These are phyloP conservation scores for Boletus bicolor DNA, from an alignment of 768 basidiomycete genomes.

Conservation along the genomic window DNA sequence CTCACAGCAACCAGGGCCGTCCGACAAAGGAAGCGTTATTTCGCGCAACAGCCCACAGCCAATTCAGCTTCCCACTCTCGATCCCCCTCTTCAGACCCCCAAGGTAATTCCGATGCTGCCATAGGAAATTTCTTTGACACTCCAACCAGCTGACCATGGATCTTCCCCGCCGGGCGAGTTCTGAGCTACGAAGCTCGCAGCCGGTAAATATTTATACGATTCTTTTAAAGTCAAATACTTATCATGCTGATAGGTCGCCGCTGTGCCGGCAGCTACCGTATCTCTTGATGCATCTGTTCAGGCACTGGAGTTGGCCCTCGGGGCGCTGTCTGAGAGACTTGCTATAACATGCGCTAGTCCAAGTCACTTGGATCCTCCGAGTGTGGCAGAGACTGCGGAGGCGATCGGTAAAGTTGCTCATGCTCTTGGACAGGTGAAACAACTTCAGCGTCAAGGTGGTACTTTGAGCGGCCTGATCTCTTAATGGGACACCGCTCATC, in stretches of 20 bases:
- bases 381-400: slow-evolving; percentile 61
- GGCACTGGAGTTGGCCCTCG: slow-evolving; percentile 53
- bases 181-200: slow-evolving; percentile 18
- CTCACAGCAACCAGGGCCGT: slow-evolving; percentile 5
- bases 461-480: slow-evolving; percentile 11
- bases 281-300: slow-evolving; percentile 34
- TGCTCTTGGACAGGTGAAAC: slow-evolving; percentile 58
- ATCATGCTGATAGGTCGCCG: slow-evolving; percentile 18
- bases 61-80: slow-evolving; percentile 33
- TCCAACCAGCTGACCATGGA: slow-evolving; percentile 21
- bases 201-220: slow-evolving; percentile 8
- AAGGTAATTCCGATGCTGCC: slow-evolving; percentile 21
- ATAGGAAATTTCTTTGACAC: slow-evolving; percentile 3
- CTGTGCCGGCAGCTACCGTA: slow-evolving; percentile 9
- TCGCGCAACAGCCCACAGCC: slow-evolving; percentile 28
- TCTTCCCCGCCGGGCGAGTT: slow-evolving; percentile 8
- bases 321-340: slow-evolving; percentile 50
- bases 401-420: slow-evolving; percentile 63
- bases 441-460: slow-evolving; percentile 44
- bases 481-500: slow-evolving; percentile 4
- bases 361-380: slow-evolving; percentile 40
- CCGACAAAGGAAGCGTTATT: slow-evolving; percentile 11
- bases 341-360: slow-evolving; percentile 39
- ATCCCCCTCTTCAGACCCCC: slow-evolving; percentile 27
- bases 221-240: neutral